Base-by-base conservation (phyloP, 2,329 filamentous ascomycete species). In the Cercospora sesami region DNA sequence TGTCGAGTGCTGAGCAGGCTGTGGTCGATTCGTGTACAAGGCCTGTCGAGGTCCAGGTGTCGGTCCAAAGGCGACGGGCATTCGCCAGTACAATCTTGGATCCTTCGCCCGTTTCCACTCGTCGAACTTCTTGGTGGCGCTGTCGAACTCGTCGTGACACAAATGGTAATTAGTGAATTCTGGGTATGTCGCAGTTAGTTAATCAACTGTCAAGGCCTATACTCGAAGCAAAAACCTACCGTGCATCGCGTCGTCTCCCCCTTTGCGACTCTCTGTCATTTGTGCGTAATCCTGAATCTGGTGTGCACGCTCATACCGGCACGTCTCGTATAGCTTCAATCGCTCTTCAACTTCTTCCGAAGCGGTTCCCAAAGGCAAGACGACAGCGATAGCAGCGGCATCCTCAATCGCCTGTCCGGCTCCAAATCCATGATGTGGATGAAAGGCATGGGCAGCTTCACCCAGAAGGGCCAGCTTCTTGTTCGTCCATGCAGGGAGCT, bases 361-460 rank as follows among this genome's bases (percentile, higher is more conserved):
- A 0, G 74, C 65, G 0, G 84, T 84, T 0, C 83, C 84, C 0
- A 72, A 69, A 0, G 84, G 83, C 0, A 91, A 79, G 6, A 91
- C 80, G 1, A 85, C 83, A 0, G 82, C 83, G 0, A 92, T 75
- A 0, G 87, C 83, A 0, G 85, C 86, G 0, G 85, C 89, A 69
- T 92, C 90, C 74, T 92, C 89, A 53, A 91, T 90, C 0, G 90
- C 89, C 66, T 86, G 81, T 0, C 80, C 87, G 8, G 84, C 89
- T 2, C 88, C 89, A 74, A 89, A 87, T 0, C 84, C 87, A 77
- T 88, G 86, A 68, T 87, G 85, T 23, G 67, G 89, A 0, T 88
- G 79, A 73, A 91, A 90, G 0, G 89, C 88, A 75, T 92, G 89
- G 0, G 88, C 89, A 0, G 89, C 88, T 74, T 91, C 89, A 0